Conservation (phyloP, 2,329 filamentous ascomycete genomes). For the Xylariaceae sp. region DNA sequence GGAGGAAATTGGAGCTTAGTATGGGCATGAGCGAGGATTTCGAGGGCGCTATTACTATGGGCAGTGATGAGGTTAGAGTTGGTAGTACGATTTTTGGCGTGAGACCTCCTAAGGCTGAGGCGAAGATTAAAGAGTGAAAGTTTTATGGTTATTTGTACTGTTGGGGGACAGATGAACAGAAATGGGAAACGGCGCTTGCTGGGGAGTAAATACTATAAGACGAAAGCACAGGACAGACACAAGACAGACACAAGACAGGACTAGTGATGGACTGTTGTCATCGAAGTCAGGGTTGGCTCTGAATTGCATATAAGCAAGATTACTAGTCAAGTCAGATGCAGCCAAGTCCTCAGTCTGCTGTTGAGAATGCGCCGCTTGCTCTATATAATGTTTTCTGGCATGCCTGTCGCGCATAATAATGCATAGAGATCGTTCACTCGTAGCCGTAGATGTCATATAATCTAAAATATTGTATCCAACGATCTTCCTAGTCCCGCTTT, state of each 20-base stretch:
- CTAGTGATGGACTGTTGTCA: neutral
- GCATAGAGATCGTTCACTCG: neutral
- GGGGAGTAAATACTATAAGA: no score
- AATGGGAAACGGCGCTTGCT: no score
- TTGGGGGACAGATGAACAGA: neutral
- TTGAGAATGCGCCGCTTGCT: neutral
- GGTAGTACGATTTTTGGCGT: conserved; percentile 94
- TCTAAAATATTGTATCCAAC: neutral
- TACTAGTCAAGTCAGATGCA: neutral
- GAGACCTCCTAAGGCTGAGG: conserved; percentile 79
- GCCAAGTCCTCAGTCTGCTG: conserved; percentile 1
- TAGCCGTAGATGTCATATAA: neutral
- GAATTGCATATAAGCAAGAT: neutral
- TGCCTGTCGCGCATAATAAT: neutral
- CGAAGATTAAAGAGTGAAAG: conserved; percentile 66
- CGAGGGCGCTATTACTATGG: conserved; percentile 82
- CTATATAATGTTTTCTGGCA: neutral
- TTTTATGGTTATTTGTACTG: no score
- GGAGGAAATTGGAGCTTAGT: conserved; percentile 76
- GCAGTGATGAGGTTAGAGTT: conserved; percentile 88
- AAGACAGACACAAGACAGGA: neutral
- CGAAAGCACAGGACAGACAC: neutral
- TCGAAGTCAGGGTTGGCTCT: neutral
- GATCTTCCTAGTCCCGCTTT: neutral
- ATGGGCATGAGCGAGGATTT: conserved; percentile 99